Percentiles rank a stretch among this genome's conserved stretches.
Evolutionary conservation across 768 basidiomycete species (phyloP).

Genomic region (Tylopilus plumbeoviolaceoides): DNA sequence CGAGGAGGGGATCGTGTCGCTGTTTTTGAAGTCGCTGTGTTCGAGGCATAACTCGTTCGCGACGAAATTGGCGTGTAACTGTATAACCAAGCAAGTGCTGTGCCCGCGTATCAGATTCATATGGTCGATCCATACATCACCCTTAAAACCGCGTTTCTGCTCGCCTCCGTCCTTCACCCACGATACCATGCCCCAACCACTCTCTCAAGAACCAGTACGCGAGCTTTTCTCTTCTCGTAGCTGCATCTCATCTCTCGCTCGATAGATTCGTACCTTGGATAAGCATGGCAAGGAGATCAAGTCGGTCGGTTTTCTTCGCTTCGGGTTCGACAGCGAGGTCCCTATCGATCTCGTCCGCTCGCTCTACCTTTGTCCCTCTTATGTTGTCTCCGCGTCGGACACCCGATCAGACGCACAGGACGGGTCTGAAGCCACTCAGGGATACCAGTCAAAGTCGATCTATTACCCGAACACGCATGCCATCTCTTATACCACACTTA

Average conservation of each 20-base stretch:
- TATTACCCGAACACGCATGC: conserved; percentile 74
- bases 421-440: conserved; percentile 39
- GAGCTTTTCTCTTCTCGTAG: not conserved
- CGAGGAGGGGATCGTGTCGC: conserved; percentile 84
- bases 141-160: not conserved
- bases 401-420: conserved; percentile 37
- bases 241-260: conserved; percentile 5
- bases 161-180: not conserved
- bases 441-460: conserved; percentile 82
- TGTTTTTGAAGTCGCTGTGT: conserved; percentile 50
- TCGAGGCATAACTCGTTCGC: conserved; percentile 56
- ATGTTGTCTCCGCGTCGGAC: conserved; percentile 46
- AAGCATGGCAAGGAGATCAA: conserved; percentile 73
- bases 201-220: conserved; percentile 19
- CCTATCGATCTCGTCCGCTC: conserved; percentile 75
- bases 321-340: conserved; percentile 89
- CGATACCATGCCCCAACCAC: conserved; percentile 21
- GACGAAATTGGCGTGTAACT: not conserved
- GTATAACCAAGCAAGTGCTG: conserved; percentile 4
- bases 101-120: not conserved
- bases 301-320: conserved; percentile 78
- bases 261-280: conserved; percentile 62
- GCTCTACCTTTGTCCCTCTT: conserved; percentile 85
- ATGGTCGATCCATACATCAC: not conserved
- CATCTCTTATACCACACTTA: conserved; percentile 89